Percentiles rank a stretch among this genome's conserved stretches.
These are phyloP conservation scores for Scenedesmus sp. DNA, from an alignment of 163 green algal species.

Conservation along the genomic window DNA sequence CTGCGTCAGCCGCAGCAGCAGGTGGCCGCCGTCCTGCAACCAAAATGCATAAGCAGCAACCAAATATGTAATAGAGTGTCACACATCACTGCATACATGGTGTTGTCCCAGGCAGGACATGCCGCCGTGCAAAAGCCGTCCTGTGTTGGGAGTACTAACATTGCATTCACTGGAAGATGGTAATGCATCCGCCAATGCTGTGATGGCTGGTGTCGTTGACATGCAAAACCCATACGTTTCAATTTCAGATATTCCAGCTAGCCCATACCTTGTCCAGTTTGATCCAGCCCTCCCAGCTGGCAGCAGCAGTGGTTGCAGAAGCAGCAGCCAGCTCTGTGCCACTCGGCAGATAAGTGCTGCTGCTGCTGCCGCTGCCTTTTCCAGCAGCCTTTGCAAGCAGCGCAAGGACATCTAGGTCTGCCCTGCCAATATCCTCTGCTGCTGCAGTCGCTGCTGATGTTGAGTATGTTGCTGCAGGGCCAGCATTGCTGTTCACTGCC, in stretches of 20 bases:
- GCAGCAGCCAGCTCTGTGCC: not conserved
- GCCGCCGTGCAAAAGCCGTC: no score
- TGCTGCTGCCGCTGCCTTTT: not conserved
- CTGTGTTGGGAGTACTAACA: no score
- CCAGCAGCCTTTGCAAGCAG: slow-evolving; percentile 14
- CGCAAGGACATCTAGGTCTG: not conserved
- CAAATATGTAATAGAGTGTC: not conserved
- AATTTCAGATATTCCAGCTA: not conserved
- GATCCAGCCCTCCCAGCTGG: slow-evolving; percentile 46
- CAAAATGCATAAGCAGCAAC: not conserved
- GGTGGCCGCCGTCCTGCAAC: slow-evolving; percentile 42
- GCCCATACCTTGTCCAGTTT: slow-evolving; percentile 34
- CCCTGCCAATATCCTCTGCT: slow-evolving; percentile 10
- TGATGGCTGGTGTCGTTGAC: no score
- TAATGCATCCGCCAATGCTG: no score
- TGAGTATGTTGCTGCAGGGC: not conserved
- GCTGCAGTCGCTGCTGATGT: not conserved
- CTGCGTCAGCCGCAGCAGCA: slow-evolving; percentile 41
- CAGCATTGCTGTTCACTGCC: not conserved
- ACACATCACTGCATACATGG: no score
- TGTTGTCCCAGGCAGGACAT: no score
- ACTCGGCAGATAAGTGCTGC: not conserved
- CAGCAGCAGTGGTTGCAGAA: not conserved
- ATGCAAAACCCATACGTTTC: no score
- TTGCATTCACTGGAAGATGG: no score